Percentiles rank a stretch among this genome's conserved stretches.
phyloP scores from a whole-genome alignment of 2,329 filamentous ascomycete genomes.

The Penicillium aurantiogriseum region DNA sequence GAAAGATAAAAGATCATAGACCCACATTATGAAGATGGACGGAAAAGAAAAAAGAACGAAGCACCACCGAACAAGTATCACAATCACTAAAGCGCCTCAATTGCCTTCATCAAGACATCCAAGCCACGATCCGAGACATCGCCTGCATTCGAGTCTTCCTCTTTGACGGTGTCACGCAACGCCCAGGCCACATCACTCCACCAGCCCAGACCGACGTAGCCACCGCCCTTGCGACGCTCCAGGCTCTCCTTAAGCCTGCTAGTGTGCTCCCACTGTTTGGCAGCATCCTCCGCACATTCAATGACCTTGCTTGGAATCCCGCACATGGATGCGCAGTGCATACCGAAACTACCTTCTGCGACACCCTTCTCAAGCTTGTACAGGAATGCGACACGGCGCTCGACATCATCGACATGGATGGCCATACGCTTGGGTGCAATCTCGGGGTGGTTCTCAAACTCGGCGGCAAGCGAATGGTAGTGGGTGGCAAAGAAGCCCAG shows the following conservation, averaged over 20 bases:
- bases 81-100: conserved; percentile 50
- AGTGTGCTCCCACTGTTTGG: conserved; percentile 92
- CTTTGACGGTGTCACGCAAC: conserved; percentile 54
- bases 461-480: conserved; percentile 88
- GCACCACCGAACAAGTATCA: neutral
- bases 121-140: conserved; percentile 51
- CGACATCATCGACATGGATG: conserved; percentile 83
- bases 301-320: conserved; percentile 83
- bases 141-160: conserved; percentile 32
- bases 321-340: conserved; percentile 99
- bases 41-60: neutral
- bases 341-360: conserved; percentile 94
- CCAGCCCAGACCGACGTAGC: conserved; percentile 79
- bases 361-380: conserved; percentile 93
- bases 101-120: conserved; percentile 57
- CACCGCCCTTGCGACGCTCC: conserved; percentile 73
- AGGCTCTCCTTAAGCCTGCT: conserved; percentile 84
- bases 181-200: conserved; percentile 84
- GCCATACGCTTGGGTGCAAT: conserved; percentile 86
- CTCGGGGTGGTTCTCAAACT: conserved; percentile 87
- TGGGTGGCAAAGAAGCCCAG: conserved; percentile 97
- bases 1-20: conserved; percentile 8
- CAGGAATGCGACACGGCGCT: conserved; percentile 88
- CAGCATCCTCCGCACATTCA: conserved; percentile 81
- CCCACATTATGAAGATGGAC: neutral